Base-by-base conservation (phyloP, 1,139 yeast species). In the Suhomyces kunorum region DNA sequence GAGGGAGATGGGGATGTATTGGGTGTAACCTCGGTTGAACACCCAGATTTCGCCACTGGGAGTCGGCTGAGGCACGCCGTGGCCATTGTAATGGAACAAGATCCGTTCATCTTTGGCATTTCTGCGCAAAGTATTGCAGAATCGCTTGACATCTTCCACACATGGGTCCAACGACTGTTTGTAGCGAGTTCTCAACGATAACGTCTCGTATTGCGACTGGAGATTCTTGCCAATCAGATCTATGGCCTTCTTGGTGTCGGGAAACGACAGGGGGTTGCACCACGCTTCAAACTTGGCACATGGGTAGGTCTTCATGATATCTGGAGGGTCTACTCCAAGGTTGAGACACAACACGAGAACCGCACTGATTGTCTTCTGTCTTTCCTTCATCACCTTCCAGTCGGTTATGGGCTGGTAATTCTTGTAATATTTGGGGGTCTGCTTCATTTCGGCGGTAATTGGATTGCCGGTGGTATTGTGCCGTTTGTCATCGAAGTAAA, bases 21-120 rank as follows among this genome's bases (percentile, higher is more conserved):
- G 98, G 1, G 98, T 92, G 60, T 90, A 94, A 1, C 96, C 96
- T 51, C 97, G 71, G 61, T 92, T 92, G 66, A 92, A 92, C 12
- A 94, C 98, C 99, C 99, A 92, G 16, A 92, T 88, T 58, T 92
- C 99, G n/a, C 99, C 99, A 39, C 90, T 81, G 20, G 89, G 81
- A 0, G 98, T 94, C 0, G 99, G 98, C 50, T 89, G 89, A 0
- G 99, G 99, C 2, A 92, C 99, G 13, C 99, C 99, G 58, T 92
- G 99, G 4, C 99, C 99, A 55, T 92, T 92, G 60, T 94, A 92
- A 59, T 94, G 98, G 61, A 92, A 92, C 39, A 92, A 62, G 8
- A 90, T 85, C 40, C 98, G 74, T 56, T 84, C 90, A 47, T 92
- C 98, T 56, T 92, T 87, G 4, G 98, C 96, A 43, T 87, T 86